A percentile compares a stretch with the other conserved stretches of the same genome.
phyloP scores from a whole-genome alignment of 2,329 filamentous ascomycete species.

The Kalmusia sp. region DNA sequence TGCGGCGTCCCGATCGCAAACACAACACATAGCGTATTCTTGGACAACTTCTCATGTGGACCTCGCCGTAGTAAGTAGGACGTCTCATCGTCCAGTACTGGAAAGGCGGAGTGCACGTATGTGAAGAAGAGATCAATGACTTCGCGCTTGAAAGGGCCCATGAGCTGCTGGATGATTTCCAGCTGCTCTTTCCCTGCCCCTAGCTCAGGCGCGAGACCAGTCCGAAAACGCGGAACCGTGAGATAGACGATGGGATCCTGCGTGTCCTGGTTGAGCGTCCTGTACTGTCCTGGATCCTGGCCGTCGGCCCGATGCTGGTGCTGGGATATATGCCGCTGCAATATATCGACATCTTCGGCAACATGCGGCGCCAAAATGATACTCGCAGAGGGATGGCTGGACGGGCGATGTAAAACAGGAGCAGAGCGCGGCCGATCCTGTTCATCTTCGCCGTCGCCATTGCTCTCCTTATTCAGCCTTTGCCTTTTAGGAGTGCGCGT shows the following conservation, averaged over 20 bases:
- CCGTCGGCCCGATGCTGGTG: conserved; percentile 22
- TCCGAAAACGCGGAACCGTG: conserved; percentile 58
- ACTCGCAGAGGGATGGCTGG: conserved; percentile 42
- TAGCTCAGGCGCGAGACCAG: conserved; percentile 48
- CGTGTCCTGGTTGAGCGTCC: conserved; percentile 56
- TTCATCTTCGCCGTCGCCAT: conserved; percentile 23
- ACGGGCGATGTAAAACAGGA: conserved; percentile 36
- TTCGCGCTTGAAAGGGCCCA: conserved; percentile 47
- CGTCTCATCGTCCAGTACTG: conserved; percentile 48
- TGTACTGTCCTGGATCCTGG: conserved; percentile 52
- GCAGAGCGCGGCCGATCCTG: conserved; percentile 31
- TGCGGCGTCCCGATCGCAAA: conserved; percentile 47
- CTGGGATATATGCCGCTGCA: conserved; percentile 48
- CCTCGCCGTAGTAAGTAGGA: conserved; percentile 44
- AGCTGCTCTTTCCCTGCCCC: conserved; percentile 47
- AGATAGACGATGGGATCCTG: conserved; percentile 51
- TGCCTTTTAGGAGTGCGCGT: conserved; percentile 33
- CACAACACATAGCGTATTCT: conserved; percentile 48
- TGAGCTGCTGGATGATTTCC: conserved; percentile 51
- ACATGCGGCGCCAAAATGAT: conserved; percentile 50
- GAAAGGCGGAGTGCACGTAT: conserved; percentile 46
- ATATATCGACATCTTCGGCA: conserved; percentile 50
- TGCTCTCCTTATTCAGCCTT: conserved; percentile 24
- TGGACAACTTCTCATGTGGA: conserved; percentile 42
- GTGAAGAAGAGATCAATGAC: conserved; percentile 56